These are phyloP conservation scores for Auricularia sp. DNA, from an alignment of 768 basidiomycete species.

Conservation along the genomic window DNA sequence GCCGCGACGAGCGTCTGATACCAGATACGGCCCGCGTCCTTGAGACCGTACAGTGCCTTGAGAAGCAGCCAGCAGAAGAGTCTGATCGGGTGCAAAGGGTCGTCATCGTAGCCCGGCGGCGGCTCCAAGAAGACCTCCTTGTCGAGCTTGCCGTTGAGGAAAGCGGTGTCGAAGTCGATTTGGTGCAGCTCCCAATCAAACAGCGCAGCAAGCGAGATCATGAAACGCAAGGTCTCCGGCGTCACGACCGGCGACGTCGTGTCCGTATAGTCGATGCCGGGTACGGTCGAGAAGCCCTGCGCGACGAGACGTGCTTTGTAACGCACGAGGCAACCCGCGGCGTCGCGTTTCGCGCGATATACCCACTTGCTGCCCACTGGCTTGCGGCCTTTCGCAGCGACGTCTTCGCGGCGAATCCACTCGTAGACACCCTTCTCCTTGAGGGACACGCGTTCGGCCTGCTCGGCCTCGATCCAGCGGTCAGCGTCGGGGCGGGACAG, in stretches of 20 bases:
- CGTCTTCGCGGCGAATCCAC: not conserved
- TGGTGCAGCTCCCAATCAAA: conserved; percentile 27
- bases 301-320: conserved; percentile 17
- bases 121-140: conserved; percentile 14
- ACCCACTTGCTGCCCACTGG: conserved; percentile 22
- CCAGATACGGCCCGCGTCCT: conserved; percentile 27
- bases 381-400: not conserved
- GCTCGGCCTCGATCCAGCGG: not conserved
- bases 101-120: conserved; percentile 5
- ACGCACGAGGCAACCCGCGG: not conserved
- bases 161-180: conserved; percentile 34
- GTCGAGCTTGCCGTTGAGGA: conserved; percentile 28
- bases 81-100: conserved; percentile 1
- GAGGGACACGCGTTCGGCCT: not conserved
- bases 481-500: not conserved
- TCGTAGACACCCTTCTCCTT: not conserved
- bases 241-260: conserved; percentile 19
- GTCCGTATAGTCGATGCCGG: conserved; percentile 16
- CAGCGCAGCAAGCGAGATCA: conserved; percentile 28
- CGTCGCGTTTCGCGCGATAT: conserved; percentile 7
- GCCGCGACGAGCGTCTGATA: conserved; percentile 21
- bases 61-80: conserved; percentile 10
- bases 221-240: conserved; percentile 14
- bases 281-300: conserved; percentile 23
- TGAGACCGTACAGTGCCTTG: conserved; percentile 30